Base-by-base conservation (phyloP, 768 basidiomycete genomes). In the Cyclocybe cylindracea region DNA sequence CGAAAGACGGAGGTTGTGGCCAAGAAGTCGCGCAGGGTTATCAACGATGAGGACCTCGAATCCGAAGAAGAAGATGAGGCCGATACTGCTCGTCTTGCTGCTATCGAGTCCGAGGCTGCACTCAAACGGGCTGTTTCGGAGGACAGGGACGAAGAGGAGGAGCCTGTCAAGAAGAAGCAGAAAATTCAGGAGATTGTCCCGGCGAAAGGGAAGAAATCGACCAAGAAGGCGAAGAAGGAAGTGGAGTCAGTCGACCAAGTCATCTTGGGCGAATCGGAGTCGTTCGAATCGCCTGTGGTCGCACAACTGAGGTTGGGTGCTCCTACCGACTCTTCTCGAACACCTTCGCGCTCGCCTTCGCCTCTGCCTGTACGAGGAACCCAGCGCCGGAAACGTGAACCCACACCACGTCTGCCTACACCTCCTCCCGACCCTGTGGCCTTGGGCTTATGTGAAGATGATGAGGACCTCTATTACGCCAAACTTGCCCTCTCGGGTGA, bases 401-500 rank as follows among this genome's bases (percentile, higher is more conserved):
- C 66, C 18, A 72, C 71, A 24, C 73, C 64, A 4, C 72, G 66
- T 1, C 77, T 78, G 7, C 78, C 79, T 5, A 75, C 74, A 1
- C 81, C 73, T 1, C 81, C 79, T 10, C 77, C 77, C 10, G 80
- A 89, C 64, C 78, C 78, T 1, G 65, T 85, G 33, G 70, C 69
- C 2, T 69, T 75, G 31, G 88, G 81, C 2, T 60, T 91, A 10
- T 88, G 88, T 56, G 79, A 85, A 35, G 94, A 96, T 64, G 94
- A 95, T 58, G 94, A 97, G 66, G 94, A 97, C 64, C 66, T 90
- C 11, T 96, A 88, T 69, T 94, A 86, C 67, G 77, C 84, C 48
- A 85, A 81, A 55, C 76, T 87, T 36, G 84, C 77, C 3, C 66
- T 89, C 24, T 72, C 79, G 7, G 74, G 78, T 14, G 64, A 69